phyloP scores from a whole-genome alignment of 495 filamentous ascomycete genomes.

The Xanthoparmelia taractica region DNA sequence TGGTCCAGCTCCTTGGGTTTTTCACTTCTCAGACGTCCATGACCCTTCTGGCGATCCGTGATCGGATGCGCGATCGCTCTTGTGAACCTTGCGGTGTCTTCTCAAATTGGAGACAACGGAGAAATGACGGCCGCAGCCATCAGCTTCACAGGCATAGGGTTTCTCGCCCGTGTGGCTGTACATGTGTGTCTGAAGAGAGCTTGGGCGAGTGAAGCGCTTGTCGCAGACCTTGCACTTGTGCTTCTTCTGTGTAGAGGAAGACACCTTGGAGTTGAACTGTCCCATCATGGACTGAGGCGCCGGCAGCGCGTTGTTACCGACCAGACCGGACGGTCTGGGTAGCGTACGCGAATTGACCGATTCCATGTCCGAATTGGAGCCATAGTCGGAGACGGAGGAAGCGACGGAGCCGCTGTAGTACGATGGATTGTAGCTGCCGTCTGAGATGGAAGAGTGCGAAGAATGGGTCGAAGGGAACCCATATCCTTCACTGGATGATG shows the following conservation, averaged over 20 bases:
- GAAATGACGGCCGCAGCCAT: slow-evolving; percentile 93
- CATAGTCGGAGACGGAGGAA: slow-evolving; percentile 90
- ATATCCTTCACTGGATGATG: slow-evolving; percentile 73
- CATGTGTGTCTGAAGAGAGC: slow-evolving; percentile 96
- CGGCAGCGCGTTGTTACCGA: slow-evolving; percentile 60
- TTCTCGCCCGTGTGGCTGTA: slow-evolving; percentile 99
- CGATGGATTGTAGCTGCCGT: slow-evolving; percentile 55
- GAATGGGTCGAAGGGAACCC: slow-evolving; percentile 90
- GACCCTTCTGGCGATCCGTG: slow-evolving; percentile 26
- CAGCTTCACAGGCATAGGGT: slow-evolving; percentile 89
- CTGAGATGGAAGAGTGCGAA: slow-evolving; percentile 90
- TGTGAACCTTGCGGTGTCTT: slow-evolving; percentile 93
- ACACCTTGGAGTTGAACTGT: slow-evolving; percentile 95
- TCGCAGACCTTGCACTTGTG: slow-evolving; percentile 99
- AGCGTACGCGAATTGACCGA: slow-evolving; percentile 70
- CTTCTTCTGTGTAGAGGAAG: slow-evolving; percentile 96
- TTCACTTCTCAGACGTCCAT: slow-evolving; percentile 27
- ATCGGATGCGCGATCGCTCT: slow-evolving; percentile 51
- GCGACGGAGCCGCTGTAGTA: slow-evolving; percentile 74
- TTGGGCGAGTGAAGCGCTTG: slow-evolving; percentile 94
- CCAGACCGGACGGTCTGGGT: slow-evolving; percentile 64
- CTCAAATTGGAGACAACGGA: slow-evolving; percentile 96
- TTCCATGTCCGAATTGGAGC: slow-evolving; percentile 81
- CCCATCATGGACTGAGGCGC: slow-evolving; percentile 95
- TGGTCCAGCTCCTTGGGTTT: too few relatives aligned